Evolutionary conservation across 2,329 filamentous ascomycete genomes (phyloP).

Genomic region (Hypoxylon sp.): DNA sequence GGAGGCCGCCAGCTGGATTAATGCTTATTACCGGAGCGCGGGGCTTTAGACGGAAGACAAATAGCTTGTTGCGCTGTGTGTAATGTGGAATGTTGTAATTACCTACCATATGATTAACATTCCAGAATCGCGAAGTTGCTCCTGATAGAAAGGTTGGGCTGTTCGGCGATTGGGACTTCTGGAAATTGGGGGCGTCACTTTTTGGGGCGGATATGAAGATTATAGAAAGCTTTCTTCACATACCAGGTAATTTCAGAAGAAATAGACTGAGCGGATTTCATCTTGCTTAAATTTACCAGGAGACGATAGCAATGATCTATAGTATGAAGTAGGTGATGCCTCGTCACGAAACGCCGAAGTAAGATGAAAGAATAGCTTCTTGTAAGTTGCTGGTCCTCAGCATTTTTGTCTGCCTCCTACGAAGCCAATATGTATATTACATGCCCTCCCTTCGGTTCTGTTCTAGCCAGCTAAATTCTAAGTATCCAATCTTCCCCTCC

Average conservation of each 20-base stretch:
- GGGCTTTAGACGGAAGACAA: not conserved
- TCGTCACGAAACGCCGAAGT: not conserved
- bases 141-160: not conserved
- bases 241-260: too few species aligned
- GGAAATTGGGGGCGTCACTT: not conserved
- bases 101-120: not conserved
- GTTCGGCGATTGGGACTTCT: not conserved
- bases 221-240: too few species aligned
- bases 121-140: not conserved
- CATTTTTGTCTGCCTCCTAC: constrained; percentile 34
- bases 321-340: too few species aligned
- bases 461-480: constrained; percentile 28
- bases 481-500: constrained; percentile 19
- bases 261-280: too few species aligned
- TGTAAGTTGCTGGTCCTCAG: constrained; percentile 26
- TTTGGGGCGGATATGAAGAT: not conserved
- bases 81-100: not conserved
- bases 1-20: constrained; percentile 12
- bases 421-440: constrained; percentile 12
- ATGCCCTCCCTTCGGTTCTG: constrained; percentile 21
- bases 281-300: too few species aligned
- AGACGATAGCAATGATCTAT: too few species aligned
- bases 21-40: not conserved
- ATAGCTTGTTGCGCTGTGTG: not conserved
- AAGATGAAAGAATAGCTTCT: constrained; percentile 23